A percentile compares a stretch with the other conserved stretches of the same genome.
phyloP scores from a whole-genome alignment of 2,329 filamentous ascomycete genomes.

The Paraphaeosphaeria sporulosa region DNA sequence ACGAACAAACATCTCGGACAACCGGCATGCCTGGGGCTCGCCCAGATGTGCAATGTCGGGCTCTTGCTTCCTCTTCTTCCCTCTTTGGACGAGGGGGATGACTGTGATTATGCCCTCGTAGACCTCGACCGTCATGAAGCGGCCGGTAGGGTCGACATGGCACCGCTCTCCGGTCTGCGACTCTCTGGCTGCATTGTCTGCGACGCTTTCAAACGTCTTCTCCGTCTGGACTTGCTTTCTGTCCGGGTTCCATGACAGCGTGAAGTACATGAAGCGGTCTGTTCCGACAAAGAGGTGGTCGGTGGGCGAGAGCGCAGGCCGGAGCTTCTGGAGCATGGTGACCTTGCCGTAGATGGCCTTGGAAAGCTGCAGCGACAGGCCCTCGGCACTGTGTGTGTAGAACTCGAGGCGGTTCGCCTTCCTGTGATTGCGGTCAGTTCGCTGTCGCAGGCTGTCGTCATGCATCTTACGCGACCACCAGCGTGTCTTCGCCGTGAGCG shows the following conservation, averaged over 20 bases:
- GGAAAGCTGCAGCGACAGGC: slow-evolving; percentile 67
- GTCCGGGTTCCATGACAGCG: slow-evolving; percentile 78
- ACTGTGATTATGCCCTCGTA: slow-evolving; percentile 74
- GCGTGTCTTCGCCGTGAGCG: slow-evolving; percentile 75
- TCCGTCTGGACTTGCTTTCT: slow-evolving; percentile 62
- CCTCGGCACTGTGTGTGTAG: slow-evolving; percentile 73
- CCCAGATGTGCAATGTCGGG: slow-evolving; percentile 64
- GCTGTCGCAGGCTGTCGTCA: neutral
- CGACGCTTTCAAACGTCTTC: slow-evolving; percentile 66
- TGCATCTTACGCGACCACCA: slow-evolving; percentile 78
- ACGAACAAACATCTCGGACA: slow-evolving; percentile 72
- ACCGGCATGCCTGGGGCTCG: slow-evolving; percentile 66
- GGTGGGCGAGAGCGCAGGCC: slow-evolving; percentile 74
- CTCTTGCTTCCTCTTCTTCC: slow-evolving; percentile 59
- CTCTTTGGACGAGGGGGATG: slow-evolving; percentile 65
- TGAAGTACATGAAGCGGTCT: slow-evolving; percentile 89
- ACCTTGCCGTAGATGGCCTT: slow-evolving; percentile 85
- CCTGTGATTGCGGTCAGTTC: slow-evolving; percentile 43
- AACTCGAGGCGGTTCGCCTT: slow-evolving; percentile 88
- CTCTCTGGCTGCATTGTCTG: slow-evolving; percentile 70
- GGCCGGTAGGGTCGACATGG: slow-evolving; percentile 80
- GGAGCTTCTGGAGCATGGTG: slow-evolving; percentile 81
- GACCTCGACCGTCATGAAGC: slow-evolving; percentile 71
- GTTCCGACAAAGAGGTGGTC: slow-evolving; percentile 94
- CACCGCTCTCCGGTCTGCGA: slow-evolving; percentile 84